Percentiles rank a stretch among this genome's conserved stretches.
Evolutionary conservation across 2,329 filamentous ascomycete genomes (phyloP).

Genomic region (Penicillium glabrum): DNA sequence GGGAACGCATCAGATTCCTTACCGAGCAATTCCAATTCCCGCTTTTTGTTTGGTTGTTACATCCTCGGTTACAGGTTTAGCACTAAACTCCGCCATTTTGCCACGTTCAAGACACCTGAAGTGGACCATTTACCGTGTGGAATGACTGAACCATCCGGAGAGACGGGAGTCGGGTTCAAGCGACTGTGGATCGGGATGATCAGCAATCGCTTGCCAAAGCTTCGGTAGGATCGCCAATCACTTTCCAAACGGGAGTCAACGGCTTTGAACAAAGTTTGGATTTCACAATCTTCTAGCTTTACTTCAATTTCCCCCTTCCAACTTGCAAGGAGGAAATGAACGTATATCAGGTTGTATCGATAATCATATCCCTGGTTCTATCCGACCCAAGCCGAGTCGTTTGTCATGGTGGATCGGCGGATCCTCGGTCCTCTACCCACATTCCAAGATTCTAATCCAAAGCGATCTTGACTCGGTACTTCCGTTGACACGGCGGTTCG

Average conservation of each 20-base stretch:
- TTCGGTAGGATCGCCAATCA: slow-evolving; percentile 14
- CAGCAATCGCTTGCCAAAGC: slow-evolving; percentile 16
- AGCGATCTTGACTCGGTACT: neutral
- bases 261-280: neutral
- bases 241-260: slow-evolving; percentile 3
- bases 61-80: neutral
- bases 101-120: slow-evolving; percentile 17
- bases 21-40: too few species aligned
- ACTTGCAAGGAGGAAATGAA: slow-evolving; percentile 10
- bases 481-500: neutral
- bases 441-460: neutral
- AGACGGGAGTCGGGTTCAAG: slow-evolving; percentile 7
- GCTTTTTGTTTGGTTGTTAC: too few species aligned
- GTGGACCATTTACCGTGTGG: slow-evolving; percentile 1
- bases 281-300: neutral
- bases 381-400: slow-evolving; percentile 4
- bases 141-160: slow-evolving; percentile 3
- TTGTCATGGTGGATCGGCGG: slow-evolving; percentile 14
- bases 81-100: slow-evolving; percentile 16
- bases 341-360: neutral
- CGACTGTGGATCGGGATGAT: slow-evolving; percentile 20
- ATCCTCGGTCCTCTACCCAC: slow-evolving; percentile 10
- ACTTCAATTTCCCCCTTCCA: slow-evolving; percentile 2
- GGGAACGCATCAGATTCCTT: neutral
- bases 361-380: slow-evolving; percentile 1